A percentile compares a stretch with the other conserved stretches of the same genome.
Conservation (phyloP, 345 rosid genomes). For the Citrus medica region DNA sequence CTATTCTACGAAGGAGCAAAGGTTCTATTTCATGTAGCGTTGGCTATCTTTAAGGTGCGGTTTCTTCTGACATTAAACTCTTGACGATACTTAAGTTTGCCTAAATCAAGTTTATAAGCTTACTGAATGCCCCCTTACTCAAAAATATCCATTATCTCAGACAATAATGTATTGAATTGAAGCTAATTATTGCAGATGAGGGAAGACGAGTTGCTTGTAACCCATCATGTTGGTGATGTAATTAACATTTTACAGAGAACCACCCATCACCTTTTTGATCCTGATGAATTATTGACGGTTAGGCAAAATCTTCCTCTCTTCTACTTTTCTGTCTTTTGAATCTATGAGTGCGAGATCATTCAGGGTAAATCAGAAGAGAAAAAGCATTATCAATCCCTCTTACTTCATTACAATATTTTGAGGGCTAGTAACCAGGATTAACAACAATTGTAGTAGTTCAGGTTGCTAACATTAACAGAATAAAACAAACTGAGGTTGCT, state of each 20-base stretch:
- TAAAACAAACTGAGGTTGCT: neutral
- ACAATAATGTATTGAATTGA: neutral
- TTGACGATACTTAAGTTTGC: neutral
- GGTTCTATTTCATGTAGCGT: conserved; percentile 95
- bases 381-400: neutral
- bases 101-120: neutral
- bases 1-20: conserved; percentile 98
- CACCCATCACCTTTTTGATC: conserved; percentile 93
- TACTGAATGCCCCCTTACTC: neutral
- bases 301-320: conserved; percentile 12
- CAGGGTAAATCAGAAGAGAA: neutral
- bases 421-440: neutral
- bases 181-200: conserved; percentile 66
- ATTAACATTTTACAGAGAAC: conserved; percentile 83
- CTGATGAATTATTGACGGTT: conserved; percentile 91
- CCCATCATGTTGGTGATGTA: conserved; percentile 93
- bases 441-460: neutral
- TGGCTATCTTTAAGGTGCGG: conserved; percentile 91
- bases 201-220: conserved; percentile 78
- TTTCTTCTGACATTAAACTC: conserved; percentile 7
- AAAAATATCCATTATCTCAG: neutral
- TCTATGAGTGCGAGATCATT: too few species aligned
- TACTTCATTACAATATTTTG: neutral
- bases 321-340: neutral
- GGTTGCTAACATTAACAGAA: neutral